Percentiles rank a stretch among this genome's conserved stretches.
Evolutionary conservation across 192 early-diverging fungal species (phyloP).

Genomic region (Coemansia guatemalensis): DNA sequence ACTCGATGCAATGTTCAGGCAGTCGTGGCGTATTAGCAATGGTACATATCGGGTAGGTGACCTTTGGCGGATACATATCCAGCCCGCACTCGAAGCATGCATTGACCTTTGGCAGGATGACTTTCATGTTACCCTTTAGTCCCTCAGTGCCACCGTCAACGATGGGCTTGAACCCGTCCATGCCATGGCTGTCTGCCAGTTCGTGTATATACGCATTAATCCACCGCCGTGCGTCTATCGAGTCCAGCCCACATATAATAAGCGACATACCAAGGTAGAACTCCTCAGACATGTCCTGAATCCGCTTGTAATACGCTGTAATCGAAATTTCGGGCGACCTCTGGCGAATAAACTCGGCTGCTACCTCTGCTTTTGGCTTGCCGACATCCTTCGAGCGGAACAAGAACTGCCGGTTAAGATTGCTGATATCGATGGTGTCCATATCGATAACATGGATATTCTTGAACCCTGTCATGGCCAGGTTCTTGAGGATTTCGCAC

Average conservation of each 20-base stretch:
- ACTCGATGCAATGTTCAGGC: constrained; percentile 98
- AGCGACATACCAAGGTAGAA: constrained; percentile 87
- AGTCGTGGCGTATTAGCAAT: constrained; percentile 97
- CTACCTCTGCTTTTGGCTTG: constrained; percentile 74
- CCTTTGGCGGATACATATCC: constrained; percentile 87
- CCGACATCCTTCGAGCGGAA: constrained; percentile 78
- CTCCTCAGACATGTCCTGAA: constrained; percentile 95
- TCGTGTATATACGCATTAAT: constrained; percentile 88
- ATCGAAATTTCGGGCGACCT: constrained; percentile 68
- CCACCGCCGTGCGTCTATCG: constrained; percentile 94
- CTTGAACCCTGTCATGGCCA: constrained; percentile 76
- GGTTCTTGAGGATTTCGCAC: constrained; percentile 82
- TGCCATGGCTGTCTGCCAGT: constrained; percentile 74
- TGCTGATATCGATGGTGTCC: constrained; percentile 85
- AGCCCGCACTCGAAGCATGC: constrained; percentile 97
- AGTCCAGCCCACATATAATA: constrained; percentile 93
- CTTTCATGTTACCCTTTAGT: constrained; percentile 92
- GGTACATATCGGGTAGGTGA: constrained; percentile 93
- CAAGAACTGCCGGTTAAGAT: constrained; percentile 82
- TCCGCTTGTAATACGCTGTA: constrained; percentile 82
- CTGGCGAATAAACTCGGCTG: constrained; percentile 72
- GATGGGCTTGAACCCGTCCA: constrained; percentile 77
- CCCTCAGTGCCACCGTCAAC: constrained; percentile 98
- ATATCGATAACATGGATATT: constrained; percentile 87
- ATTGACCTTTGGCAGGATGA: constrained; percentile 81